phyloP scores from a whole-genome alignment of 345 rosid species.

The Sonneratia alba region DNA sequence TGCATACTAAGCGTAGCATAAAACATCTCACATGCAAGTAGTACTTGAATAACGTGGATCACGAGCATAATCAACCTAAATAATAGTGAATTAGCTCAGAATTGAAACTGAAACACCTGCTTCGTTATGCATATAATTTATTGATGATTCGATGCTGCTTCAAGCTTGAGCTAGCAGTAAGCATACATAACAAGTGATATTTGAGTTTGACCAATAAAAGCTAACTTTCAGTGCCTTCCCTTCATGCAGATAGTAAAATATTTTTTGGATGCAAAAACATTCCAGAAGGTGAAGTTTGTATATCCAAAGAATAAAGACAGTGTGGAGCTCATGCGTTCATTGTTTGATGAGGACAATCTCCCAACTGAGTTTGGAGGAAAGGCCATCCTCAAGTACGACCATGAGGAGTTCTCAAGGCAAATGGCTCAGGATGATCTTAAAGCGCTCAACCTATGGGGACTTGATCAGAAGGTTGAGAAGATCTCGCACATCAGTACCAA shows the following conservation, averaged over 20 bases:
- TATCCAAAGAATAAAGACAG: conserved; percentile 81
- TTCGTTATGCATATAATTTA: background rate
- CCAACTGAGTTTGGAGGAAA: conserved; percentile 82
- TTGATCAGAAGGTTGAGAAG: conserved; percentile 27
- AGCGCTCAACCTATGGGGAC: conserved; percentile 53
- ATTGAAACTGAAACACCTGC: background rate
- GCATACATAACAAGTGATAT: background rate
- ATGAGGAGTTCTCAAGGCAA: conserved; percentile 70
- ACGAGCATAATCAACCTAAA: background rate
- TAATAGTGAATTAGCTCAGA: background rate
- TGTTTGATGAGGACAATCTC: conserved; percentile 72
- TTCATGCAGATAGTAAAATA: conserved; percentile 67
- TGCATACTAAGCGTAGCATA: background rate
- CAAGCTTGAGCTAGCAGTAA: background rate
- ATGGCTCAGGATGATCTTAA: conserved; percentile 72
- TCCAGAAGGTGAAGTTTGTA: conserved; percentile 82
- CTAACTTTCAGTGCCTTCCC: background rate
- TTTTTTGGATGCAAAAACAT: conserved; percentile 78
- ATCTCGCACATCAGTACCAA: conserved; percentile 13
- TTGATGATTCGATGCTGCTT: background rate
- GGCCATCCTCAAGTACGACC: conserved; percentile 60
- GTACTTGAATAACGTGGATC: background rate
- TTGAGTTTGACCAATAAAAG: background rate
- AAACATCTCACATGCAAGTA: background rate
- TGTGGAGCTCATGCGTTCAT: conserved; percentile 61